phyloP scores from a whole-genome alignment of 2,329 filamentous ascomycete genomes.

The Hypoxylon sp. region DNA sequence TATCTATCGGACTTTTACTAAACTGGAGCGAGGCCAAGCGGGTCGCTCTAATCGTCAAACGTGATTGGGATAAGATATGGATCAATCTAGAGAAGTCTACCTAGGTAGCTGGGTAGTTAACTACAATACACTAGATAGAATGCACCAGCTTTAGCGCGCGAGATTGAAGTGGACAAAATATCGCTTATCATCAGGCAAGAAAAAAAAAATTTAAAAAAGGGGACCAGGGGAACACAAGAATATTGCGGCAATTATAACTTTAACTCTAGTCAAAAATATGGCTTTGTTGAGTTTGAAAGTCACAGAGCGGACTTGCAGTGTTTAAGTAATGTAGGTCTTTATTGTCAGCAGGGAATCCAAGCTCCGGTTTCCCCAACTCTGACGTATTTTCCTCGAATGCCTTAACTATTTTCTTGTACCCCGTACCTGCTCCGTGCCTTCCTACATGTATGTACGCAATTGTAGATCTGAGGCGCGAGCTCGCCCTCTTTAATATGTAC shows the following conservation, averaged over 20 bases:
- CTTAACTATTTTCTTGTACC: constrained; percentile 22
- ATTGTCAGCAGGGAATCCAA: constrained; percentile 42
- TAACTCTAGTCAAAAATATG: constrained; percentile 20
- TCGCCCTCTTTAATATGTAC: constrained; percentile 10
- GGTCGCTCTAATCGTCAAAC: constrained; percentile 39
- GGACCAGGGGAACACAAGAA: constrained; percentile 13
- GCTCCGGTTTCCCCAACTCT: constrained; percentile 38
- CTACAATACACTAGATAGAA: constrained; percentile 22
- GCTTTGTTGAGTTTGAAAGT: constrained; percentile 37
- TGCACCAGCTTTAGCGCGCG: constrained; percentile 26
- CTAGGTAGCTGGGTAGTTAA: not conserved
- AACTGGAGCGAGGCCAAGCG: constrained; percentile 36
- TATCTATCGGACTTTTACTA: constrained; percentile 42
- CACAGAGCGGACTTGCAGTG: constrained; percentile 16
- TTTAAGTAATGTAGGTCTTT: constrained; percentile 19
- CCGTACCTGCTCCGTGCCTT: constrained; percentile 15
- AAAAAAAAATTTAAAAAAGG: not conserved
- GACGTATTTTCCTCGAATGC: constrained; percentile 35
- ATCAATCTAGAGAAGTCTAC: constrained; percentile 32
- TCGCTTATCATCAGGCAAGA: constrained; percentile 16
- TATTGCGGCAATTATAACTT: constrained; percentile 38
- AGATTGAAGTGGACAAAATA: constrained; percentile 25
- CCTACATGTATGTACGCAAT: constrained; percentile 4
- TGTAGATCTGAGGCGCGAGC: constrained; percentile 17
- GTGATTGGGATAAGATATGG: constrained; percentile 39